Base-by-base conservation (phyloP, 2,329 filamentous ascomycete genomes). In the Colletotrichum aenigma region DNA sequence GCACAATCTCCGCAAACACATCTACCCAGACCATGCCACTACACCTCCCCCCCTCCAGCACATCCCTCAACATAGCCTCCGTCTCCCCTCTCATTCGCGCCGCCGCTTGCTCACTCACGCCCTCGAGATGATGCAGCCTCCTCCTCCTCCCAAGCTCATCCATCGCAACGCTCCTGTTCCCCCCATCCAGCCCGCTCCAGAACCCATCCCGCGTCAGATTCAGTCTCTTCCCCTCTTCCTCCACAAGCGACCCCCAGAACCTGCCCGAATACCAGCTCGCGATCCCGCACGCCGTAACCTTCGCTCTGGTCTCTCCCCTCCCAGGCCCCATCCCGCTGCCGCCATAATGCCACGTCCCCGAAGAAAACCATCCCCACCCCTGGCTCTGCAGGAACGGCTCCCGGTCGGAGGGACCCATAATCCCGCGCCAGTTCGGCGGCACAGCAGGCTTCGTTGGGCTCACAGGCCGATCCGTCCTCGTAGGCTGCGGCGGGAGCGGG, bases 351-450 rank as follows among this genome's bases (percentile, higher is more conserved):
- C 83, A 82, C 7, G 86, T 83, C 3, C 85, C 86, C 64, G 85
- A 86, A 26, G 82, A 79, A 75, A 88, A 87, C 87, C 87, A 89
- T 38, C 82, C 84, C 85, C 85, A 88, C 32, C 79, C 81, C 74
- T 87, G 85, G 4, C 81, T 81, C 6, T 71, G 65, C n/a, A 85
- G 77, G 58, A 88, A 88, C 2, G 86, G 86, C 76, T 88, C 86
- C 8, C 81, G 80, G 9, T 76, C 66, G 15, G 34, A 28, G n/a
- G 71, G 71, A 1, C 66, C 74, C 21, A 55, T 61, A n/a, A 75
- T 66, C 18, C 72, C 76, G 15, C 82, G 80, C 83, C 84, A 85
- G 76, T 85, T 85, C n/a, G 83, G 85, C 65, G 84, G 86, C 32
- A 78, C 65, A 1, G 84, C 82, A 16, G 83, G 82, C 32, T 82